A percentile compares a stretch with the other conserved stretches of the same genome.
Conservation (phyloP, 805 yeast species). For the Ogataea neopini region DNA sequence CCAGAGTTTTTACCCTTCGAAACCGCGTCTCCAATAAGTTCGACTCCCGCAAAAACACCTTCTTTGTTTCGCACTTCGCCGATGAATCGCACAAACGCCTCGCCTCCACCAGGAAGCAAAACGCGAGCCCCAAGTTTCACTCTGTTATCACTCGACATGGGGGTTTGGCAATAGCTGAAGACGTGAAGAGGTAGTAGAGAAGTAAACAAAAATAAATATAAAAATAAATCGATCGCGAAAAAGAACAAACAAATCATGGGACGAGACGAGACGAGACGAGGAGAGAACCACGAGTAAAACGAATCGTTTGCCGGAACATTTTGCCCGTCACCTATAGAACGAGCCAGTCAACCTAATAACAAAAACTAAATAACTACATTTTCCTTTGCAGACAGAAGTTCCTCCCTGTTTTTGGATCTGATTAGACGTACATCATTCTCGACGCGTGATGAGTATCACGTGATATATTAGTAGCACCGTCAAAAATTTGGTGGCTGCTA, state of each 20-base stretch:
- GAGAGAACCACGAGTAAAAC: background rate
- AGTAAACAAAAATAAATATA: no score
- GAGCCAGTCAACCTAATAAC: no score
- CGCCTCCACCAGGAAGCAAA: conserved; percentile 63
- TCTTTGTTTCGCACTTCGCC: conserved; percentile 73
- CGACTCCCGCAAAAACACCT: conserved; percentile 87
- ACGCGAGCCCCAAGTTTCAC: conserved; percentile 24
- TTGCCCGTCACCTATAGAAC: no score
- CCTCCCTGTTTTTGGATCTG: no score
- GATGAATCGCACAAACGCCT: conserved; percentile 65
- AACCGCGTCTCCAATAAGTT: conserved; percentile 65
- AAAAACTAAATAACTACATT: no score
- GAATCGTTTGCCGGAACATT: background rate
- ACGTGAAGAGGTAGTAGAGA: background rate
- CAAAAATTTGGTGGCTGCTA: no score
- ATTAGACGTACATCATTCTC: background rate
- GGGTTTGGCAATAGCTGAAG: no score
- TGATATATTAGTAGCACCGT: no score
- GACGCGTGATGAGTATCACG: no score
- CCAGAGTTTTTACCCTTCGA: conserved; percentile 84
- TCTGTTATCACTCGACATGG: background rate
- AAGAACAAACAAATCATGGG: background rate
- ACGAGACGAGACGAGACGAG: background rate
- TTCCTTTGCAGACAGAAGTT: no score
- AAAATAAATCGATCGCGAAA: no score